phyloP scores from a whole-genome alignment of 2,329 filamentous ascomycete genomes.

The Hymenoscyphus fraxineus region DNA sequence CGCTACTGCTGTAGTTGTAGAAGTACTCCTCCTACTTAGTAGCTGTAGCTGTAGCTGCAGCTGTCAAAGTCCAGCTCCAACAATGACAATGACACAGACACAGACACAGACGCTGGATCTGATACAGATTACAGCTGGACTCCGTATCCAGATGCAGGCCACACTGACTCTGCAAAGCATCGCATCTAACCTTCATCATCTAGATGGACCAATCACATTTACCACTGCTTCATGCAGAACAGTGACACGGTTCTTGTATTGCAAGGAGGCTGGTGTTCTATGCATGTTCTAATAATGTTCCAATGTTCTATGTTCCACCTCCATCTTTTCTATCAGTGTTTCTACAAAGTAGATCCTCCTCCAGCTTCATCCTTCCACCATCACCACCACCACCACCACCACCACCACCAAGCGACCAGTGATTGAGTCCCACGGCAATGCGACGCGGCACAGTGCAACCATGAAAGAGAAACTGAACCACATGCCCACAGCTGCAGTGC shows the following conservation, averaged over 20 bases:
- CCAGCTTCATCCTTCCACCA: not conserved
- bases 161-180: too few species aligned
- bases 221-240: not conserved
- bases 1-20: too few species aligned
- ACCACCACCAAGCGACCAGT: constrained; percentile 3
- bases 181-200: too few species aligned
- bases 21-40: too few species aligned
- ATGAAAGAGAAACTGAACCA: not conserved
- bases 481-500: not conserved
- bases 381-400: not conserved
- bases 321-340: not conserved
- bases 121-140: too few species aligned
- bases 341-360: not conserved
- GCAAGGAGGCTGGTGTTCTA: constrained; percentile 17
- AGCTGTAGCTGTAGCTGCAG: too few species aligned
- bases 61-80: too few species aligned
- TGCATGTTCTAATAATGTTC: constrained; percentile 22
- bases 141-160: too few species aligned
- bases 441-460: not conserved
- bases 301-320: not conserved
- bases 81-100: too few species aligned
- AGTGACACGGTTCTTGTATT: constrained; percentile 11
- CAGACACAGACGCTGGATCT: too few species aligned
- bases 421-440: not conserved
- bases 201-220: too few species aligned